Percentiles rank a stretch among this genome's conserved stretches.
Conservation (phyloP, 371 early-diverging fungal genomes). For the Mucor saturninus region DNA sequence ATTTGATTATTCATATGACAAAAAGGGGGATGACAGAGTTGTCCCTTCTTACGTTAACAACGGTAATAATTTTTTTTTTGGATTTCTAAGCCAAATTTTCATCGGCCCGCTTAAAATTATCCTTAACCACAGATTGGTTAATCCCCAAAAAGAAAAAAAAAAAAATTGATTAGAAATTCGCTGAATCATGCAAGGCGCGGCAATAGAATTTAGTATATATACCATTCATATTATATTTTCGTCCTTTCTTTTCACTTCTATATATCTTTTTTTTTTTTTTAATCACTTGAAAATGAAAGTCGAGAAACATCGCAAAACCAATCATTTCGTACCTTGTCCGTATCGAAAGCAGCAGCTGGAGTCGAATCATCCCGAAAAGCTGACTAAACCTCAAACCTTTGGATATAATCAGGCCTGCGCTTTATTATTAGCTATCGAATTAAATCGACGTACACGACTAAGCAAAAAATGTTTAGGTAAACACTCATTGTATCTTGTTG, state of each 20-base stretch:
- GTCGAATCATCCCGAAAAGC: constrained; percentile 21
- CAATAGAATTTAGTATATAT: constrained; percentile 9
- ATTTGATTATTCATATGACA: too few relatives aligned
- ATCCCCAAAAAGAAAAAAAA: neutral
- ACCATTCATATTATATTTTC: neutral
- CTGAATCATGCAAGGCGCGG: constrained; percentile 20
- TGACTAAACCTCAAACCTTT: constrained; percentile 21
- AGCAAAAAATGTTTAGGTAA: constrained; percentile 41
- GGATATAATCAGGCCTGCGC: constrained; percentile 39
- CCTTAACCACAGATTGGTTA: constrained; percentile 6
- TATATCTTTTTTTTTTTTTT: constrained; percentile 12
- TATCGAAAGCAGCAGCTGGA: constrained; percentile 22
- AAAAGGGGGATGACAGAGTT: too few relatives aligned
- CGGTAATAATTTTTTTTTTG: neutral
- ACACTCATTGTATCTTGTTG: neutral
- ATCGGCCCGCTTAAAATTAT: neutral
- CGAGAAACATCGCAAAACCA: constrained; percentile 8
- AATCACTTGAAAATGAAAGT: neutral
- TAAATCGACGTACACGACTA: constrained; percentile 36
- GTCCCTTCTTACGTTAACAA: too few relatives aligned
- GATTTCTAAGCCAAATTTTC: neutral
- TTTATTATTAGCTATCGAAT: constrained; percentile 42
- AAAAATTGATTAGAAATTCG: constrained; percentile 15
- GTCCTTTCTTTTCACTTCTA: constrained; percentile 6
- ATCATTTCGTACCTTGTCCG: constrained; percentile 19